Conservation (phyloP, 305 asterid species). For the Solanum hybrid region DNA sequence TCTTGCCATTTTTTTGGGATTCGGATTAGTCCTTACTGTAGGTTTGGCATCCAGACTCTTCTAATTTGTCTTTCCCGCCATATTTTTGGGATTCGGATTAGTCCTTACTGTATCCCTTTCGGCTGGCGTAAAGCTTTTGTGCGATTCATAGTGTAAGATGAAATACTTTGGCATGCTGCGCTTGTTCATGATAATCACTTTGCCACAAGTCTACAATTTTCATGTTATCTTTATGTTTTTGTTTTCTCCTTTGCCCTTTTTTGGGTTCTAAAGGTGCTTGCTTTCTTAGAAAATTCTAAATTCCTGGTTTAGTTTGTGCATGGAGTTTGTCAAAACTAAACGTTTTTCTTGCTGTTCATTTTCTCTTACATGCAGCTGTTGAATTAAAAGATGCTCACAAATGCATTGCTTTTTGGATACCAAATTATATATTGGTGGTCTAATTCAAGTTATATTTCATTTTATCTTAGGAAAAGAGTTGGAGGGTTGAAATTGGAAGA, state of each 20-base stretch:
- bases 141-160: neutral
- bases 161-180: neutral
- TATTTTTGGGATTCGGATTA: neutral
- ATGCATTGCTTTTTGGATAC: neutral
- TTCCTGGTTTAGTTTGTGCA: neutral
- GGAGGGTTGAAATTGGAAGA: conserved; percentile 93
- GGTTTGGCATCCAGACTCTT: conserved; percentile 30
- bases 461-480: conserved; percentile 68
- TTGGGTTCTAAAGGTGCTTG: neutral
- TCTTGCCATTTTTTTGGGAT: neutral
- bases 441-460: neutral
- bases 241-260: neutral
- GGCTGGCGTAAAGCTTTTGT: neutral
- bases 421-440: neutral
- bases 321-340: neutral
- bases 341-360: neutral
- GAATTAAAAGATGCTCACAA: neutral
- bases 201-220: neutral
- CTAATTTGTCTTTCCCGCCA: neutral
- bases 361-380: neutral
- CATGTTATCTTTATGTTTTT: neutral
- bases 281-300: neutral
- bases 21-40: conserved; percentile 14
- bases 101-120: neutral
- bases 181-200: neutral